phyloP scores from a whole-genome alignment of 495 filamentous ascomycete genomes.

The Penicillium pancosmium region DNA sequence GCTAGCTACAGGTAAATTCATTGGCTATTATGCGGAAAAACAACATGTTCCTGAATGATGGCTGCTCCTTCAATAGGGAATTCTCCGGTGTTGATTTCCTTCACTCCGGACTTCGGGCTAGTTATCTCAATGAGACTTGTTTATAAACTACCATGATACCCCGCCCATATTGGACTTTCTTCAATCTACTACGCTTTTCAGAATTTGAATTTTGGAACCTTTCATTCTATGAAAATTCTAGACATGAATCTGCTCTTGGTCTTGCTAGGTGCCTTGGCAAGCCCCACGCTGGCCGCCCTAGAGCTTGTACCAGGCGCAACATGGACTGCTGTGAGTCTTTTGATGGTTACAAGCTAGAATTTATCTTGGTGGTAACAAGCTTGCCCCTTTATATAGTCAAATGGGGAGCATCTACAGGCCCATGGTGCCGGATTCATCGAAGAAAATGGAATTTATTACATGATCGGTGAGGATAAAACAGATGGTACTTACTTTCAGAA shows the following conservation, averaged over 20 bases:
- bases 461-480: constrained; percentile 68
- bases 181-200: no score
- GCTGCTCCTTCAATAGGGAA: background rate
- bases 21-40: background rate
- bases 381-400: background rate
- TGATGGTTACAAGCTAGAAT: background rate
- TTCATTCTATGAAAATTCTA: background rate
- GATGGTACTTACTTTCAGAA: constrained; percentile 59
- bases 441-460: constrained; percentile 59
- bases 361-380: background rate
- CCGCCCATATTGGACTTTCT: no score
- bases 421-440: constrained; percentile 55
- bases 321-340: constrained; percentile 2
- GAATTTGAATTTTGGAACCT: background rate
- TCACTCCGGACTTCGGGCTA: background rate
- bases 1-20: background rate
- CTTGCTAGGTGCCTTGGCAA: background rate
- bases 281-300: background rate
- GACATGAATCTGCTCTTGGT: background rate
- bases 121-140: no score
- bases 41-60: background rate
- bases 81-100: background rate
- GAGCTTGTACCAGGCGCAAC: constrained; percentile 2
- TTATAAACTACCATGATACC: no score
- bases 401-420: constrained; percentile 59